Base-by-base conservation (phyloP, 2,329 filamentous ascomycete genomes). In the Plectosphaerella sp. region DNA sequence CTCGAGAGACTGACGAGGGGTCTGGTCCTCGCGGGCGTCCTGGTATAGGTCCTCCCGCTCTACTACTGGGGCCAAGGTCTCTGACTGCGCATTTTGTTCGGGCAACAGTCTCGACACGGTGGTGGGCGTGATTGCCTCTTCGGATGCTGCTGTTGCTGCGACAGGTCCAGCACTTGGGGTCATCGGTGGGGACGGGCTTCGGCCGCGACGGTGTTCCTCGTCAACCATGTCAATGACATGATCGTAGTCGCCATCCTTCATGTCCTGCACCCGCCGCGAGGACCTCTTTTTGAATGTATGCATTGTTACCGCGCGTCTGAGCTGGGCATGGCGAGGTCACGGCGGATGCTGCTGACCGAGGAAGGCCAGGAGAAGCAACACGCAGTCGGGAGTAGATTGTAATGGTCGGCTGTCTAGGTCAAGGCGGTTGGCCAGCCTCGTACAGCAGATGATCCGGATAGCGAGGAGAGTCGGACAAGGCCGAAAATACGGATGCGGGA, bases 141-240 rank as follows among this genome's bases (percentile, higher is more conserved):
- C 28, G 8, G 28, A 33, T 33, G 28, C 28, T 33, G 11, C 28
- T 33, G 8, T 7, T 12, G 28, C 28, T 33, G 4, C 28, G 8
- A 33, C 28, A 9, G 28, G 28, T 3, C 28, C 28, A 33, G 28
- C 28, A 9, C 28, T 33, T 12, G 28, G 28, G 4, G 28, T 10
- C 8, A 9, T 33, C 8, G 28, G 8, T 33, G 28, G 28, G 8
- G 28, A 33, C 3, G 28, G 28, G 8, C 28, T 33, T 12, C 41
- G 3, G n/a, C 41, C 16, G n/a, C 41, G n/a, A 18, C 10, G 41
- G n/a, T 16, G n/a, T n/a, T 74, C 73, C 52, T 75, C 72, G 66
- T 90, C 86, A 58, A 89, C 74, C 37, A 92, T 80, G 58, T 66
- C 71, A 63, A 92, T 91, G 65, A 86, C 84, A 67, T 89, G 87